phyloP scores from a whole-genome alignment of 805 yeast genomes.

The Ogataea henricii region DNA sequence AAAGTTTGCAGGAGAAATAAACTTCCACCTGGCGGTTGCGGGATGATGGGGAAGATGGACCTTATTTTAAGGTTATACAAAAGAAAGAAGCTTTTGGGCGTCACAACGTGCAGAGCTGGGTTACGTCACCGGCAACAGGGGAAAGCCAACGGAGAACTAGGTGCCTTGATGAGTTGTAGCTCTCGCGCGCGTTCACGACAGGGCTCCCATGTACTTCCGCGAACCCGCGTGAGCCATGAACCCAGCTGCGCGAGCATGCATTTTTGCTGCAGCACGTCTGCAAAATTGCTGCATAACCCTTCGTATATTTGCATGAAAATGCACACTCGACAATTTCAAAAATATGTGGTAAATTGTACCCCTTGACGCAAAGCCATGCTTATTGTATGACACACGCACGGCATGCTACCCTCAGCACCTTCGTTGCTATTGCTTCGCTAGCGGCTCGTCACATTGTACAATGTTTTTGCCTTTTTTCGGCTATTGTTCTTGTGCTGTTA shows the following conservation, averaged over 20 bases:
- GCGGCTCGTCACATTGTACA: background rate
- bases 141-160: no score
- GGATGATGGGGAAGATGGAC: background rate
- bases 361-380: background rate
- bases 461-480: background rate
- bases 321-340: background rate
- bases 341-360: background rate
- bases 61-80: no score
- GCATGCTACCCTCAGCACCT: background rate
- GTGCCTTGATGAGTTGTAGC: no score
- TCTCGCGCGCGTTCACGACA: no score
- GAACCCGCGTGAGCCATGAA: background rate
- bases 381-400: background rate
- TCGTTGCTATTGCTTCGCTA: conserved; percentile 4
- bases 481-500: background rate
- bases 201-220: background rate
- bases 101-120: no score
- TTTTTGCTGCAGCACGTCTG: background rate
- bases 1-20: background rate
- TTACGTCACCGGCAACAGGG: no score
- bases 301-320: background rate
- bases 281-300: background rate
- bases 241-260: background rate
- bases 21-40: background rate
- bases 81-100: background rate